phyloP scores from a whole-genome alignment of 345 rosid genomes.

The Lenwebbia sp. region DNA sequence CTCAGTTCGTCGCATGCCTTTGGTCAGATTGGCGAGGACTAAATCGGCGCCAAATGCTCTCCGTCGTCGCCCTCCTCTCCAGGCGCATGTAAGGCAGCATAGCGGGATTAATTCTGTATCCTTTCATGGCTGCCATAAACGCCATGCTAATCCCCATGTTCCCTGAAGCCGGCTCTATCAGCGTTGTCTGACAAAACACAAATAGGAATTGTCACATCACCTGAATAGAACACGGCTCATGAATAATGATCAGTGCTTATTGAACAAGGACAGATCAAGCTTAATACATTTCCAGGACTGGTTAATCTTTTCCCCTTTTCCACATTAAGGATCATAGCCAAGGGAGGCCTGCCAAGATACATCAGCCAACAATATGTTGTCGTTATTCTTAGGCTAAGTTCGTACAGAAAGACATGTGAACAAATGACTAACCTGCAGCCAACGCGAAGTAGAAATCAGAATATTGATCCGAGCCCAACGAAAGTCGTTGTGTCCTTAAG shows the following conservation, averaged over 20 bases:
- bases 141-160: slow-evolving; percentile 97
- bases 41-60: slow-evolving; percentile 87
- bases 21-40: slow-evolving; percentile 75
- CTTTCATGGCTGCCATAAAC: slow-evolving; percentile 79
- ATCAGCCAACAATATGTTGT: too few relatives aligned
- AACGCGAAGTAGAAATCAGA: too few relatives aligned
- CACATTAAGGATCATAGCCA: not conserved
- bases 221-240: too few relatives aligned
- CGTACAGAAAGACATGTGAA: too few relatives aligned
- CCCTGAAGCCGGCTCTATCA: slow-evolving; percentile 93
- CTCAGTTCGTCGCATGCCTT: slow-evolving; percentile 87
- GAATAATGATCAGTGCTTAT: too few relatives aligned
- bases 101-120: slow-evolving; percentile 68
- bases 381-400: too few relatives aligned
- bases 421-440: too few relatives aligned
- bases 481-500: too few relatives aligned
- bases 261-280: too few relatives aligned
- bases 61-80: slow-evolving; percentile 93
- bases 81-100: slow-evolving; percentile 91
- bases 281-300: too few relatives aligned
- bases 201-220: too few relatives aligned
- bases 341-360: not conserved
- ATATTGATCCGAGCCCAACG: too few relatives aligned
- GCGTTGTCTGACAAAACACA: slow-evolving; percentile 24
- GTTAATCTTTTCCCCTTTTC: not conserved